Evolutionary conservation across 2,329 filamentous ascomycete genomes (phyloP).

Genomic region (Cladorrhinum sp.): DNA sequence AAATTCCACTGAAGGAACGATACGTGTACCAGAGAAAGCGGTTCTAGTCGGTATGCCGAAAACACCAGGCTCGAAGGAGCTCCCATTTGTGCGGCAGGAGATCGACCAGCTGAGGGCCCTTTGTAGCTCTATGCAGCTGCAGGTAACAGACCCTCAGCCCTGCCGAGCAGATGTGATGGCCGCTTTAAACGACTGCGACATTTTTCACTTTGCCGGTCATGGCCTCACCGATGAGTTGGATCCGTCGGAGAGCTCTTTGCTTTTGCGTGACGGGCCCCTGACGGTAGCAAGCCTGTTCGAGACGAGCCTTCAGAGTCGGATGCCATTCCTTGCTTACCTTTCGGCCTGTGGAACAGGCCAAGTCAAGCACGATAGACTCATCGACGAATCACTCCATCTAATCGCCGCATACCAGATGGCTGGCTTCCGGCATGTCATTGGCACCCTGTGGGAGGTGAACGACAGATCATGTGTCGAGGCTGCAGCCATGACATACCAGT

Average conservation of each 20-base stretch:
- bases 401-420: slow-evolving; percentile 37
- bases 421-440: slow-evolving; percentile 41
- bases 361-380: slow-evolving; percentile 22
- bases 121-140: too few relatives aligned
- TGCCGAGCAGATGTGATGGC: background rate
- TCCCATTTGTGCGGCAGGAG: background rate
- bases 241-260: background rate
- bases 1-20: too few relatives aligned
- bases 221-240: background rate
- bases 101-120: background rate
- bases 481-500: slow-evolving; percentile 15
- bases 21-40: too few relatives aligned
- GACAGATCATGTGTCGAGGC: slow-evolving; percentile 34
- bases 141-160: background rate
- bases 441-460: slow-evolving; percentile 39
- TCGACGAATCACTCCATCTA: slow-evolving; percentile 40
- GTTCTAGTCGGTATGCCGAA: background rate
- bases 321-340: slow-evolving; percentile 38
- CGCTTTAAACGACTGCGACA: background rate
- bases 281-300: background rate
- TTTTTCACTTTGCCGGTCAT: background rate
- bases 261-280: background rate
- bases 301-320: too few relatives aligned
- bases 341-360: slow-evolving; percentile 37
- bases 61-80: background rate